phyloP scores from a whole-genome alignment of 345 rosid species.

The Hypericum androsaemum region DNA sequence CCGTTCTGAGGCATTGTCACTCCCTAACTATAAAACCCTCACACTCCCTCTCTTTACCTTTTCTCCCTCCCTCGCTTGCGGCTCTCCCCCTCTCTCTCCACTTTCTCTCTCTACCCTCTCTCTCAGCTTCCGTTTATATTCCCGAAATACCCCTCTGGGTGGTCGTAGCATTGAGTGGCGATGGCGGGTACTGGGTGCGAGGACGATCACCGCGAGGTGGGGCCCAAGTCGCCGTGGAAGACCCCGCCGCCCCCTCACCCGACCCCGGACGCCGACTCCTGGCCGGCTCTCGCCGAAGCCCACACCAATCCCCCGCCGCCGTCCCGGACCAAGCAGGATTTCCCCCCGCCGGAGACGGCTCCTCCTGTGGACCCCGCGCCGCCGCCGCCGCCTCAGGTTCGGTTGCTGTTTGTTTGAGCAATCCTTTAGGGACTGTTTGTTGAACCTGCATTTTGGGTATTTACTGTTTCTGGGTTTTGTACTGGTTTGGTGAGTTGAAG shows the following conservation, averaged over 20 bases:
- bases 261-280: conserved; percentile 54
- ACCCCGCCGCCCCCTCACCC: conserved; percentile 50
- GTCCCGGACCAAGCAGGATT: background rate
- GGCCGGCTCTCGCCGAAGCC: conserved; percentile 82
- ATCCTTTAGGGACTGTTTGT: no score
- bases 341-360: conserved; percentile 7
- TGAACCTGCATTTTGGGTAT: background rate
- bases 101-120: no score
- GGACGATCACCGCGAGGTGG: background rate
- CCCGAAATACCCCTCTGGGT: no score
- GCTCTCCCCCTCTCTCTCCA: no score
- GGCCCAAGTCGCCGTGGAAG: conserved; percentile 75
- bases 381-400: conserved; percentile 13
- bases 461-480: conserved; percentile 2
- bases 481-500: no score
- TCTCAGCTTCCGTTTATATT: no score
- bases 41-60: no score
- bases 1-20: no score
- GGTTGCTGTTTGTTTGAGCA: background rate
- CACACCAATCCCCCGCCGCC: conserved; percentile 40
- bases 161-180: no score
- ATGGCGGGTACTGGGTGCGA: no score
- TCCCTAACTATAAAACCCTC: no score
- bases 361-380: conserved; percentile 22
- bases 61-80: no score